Evolutionary conservation across 495 filamentous ascomycete species (phyloP).

Genomic region (Cenococcum geophilum): DNA sequence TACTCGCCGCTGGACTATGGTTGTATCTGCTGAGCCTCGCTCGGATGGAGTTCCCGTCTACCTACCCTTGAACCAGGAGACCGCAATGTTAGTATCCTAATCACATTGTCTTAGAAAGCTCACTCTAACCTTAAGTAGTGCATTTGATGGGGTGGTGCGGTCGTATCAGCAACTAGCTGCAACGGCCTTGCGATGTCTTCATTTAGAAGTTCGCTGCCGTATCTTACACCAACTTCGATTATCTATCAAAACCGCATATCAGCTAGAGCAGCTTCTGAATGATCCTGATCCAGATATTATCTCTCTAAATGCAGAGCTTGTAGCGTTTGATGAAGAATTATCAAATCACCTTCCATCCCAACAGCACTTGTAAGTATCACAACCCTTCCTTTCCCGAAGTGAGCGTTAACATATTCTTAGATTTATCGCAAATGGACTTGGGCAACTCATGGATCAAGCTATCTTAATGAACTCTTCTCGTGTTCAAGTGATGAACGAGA

Average conservation of each 20-base stretch:
- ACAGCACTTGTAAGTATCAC: slow-evolving; percentile 40
- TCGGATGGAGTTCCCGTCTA: slow-evolving; percentile 61
- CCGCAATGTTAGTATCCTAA: slow-evolving; percentile 53
- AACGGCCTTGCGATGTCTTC: slow-evolving; percentile 73
- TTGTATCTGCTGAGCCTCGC: slow-evolving; percentile 53
- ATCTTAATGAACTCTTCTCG: slow-evolving; percentile 56
- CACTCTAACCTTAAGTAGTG: slow-evolving; percentile 38
- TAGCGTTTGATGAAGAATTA: slow-evolving; percentile 76
- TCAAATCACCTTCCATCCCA: slow-evolving; percentile 56
- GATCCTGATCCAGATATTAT: slow-evolving; percentile 76
- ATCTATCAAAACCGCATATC: slow-evolving; percentile 45
- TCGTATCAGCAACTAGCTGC: slow-evolving; percentile 72
- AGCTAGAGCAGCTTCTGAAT: slow-evolving; percentile 64
- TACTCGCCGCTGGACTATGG: slow-evolving; percentile 72
- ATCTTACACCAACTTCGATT: slow-evolving; percentile 53
- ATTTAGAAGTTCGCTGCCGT: slow-evolving; percentile 78
- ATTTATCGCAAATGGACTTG: slow-evolving; percentile 70
- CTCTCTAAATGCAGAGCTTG: slow-evolving; percentile 69
- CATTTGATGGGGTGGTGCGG: slow-evolving; percentile 80
- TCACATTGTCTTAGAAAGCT: neutral
- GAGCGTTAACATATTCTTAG: slow-evolving; percentile 25
- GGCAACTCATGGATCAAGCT: slow-evolving; percentile 60
- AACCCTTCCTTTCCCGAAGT: neutral
- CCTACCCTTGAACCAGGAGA: slow-evolving; percentile 83
- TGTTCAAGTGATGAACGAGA: slow-evolving; percentile 64